A percentile compares a stretch with the other conserved stretches of the same genome.
These are phyloP conservation scores for Trichodelitschia bisporula DNA, from an alignment of 495 filamentous ascomycete genomes.

Conservation along the genomic window DNA sequence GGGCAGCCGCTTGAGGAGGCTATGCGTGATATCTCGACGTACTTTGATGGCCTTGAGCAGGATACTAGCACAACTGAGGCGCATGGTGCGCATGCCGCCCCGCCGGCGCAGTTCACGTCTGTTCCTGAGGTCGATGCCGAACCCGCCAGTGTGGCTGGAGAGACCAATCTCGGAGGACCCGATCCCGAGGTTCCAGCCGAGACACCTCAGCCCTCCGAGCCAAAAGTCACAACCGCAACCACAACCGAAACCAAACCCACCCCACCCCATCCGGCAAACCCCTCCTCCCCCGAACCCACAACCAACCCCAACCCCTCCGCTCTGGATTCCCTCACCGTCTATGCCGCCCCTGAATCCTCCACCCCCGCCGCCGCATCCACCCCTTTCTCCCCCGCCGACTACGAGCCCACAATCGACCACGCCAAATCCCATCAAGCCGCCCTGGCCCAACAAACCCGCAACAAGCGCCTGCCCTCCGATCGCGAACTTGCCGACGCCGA, in stretches of 20 bases:
- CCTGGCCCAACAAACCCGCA: slow-evolving; percentile 35
- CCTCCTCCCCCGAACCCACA: slow-evolving; percentile 4
- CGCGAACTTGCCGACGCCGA: slow-evolving; percentile 35
- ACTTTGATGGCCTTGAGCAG: slow-evolving; percentile 24
- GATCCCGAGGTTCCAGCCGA: not conserved
- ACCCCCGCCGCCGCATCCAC: slow-evolving; percentile 51
- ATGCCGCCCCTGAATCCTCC: slow-evolving; percentile 39
- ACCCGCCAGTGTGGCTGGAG: not conserved
- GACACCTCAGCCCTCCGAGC: not conserved
- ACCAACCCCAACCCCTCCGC: slow-evolving; percentile 19
- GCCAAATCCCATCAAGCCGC: slow-evolving; percentile 57
- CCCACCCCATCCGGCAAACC: slow-evolving; percentile 4
- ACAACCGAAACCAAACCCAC: slow-evolving; percentile 11
- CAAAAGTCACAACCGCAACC: slow-evolving; percentile 2
- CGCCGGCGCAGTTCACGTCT: not conserved
- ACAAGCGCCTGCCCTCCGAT: slow-evolving; percentile 45
- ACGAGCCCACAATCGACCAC: slow-evolving; percentile 63
- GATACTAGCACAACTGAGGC: slow-evolving; percentile 1
- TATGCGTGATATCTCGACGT: slow-evolving; percentile 50
- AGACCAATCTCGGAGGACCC: too few species aligned
- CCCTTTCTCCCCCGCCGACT: slow-evolving; percentile 45
- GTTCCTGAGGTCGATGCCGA: not conserved
- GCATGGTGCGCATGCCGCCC: slow-evolving; percentile 3
- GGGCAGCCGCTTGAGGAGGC: slow-evolving; percentile 64
- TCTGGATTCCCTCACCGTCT: slow-evolving; percentile 31